Base-by-base conservation (phyloP, 108 stramenopile genomes). In the Nannochloropsis salina region DNA sequence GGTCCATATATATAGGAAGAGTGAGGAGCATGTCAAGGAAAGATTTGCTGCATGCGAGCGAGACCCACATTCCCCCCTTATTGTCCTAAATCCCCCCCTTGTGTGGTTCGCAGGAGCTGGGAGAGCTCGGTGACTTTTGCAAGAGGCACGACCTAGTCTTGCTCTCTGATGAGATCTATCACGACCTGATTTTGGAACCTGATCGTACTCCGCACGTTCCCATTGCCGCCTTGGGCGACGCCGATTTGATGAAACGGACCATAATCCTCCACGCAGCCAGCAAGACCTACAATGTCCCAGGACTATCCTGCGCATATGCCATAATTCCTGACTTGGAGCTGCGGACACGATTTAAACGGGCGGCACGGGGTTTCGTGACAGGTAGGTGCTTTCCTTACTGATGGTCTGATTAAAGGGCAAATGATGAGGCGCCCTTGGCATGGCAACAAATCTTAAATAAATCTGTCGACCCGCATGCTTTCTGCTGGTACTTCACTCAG, bases 281-380 rank as follows among this genome's bases (percentile, higher is more conserved):
- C 84, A 88, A 88, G 88, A 88, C 88, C 3, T 88, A 85, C 82
- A 88, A 88, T 40, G 84, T 83, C 1, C 88, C 88, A 8, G 88
- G 88, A 1, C 84, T 88, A n/a, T 84, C 84, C 9, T 88, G 88
- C 80, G 47, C 81, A 9, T 88, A 88, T 80, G 88, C 88, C 45
- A 51, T 88, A 15, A 88, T 88, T 20, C 84, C 88, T 43, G 79
- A 85, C 84, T 22, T 42, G 6, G 47, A 45, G 81, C 61, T 88
- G 42, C 84, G 88, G 41, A 2, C 47, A 47, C 80, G 84, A 9
- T 88, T 88, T 61, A 51, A 41, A 31, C 47, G 45, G 9, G 88
- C 83, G 8, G 31, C 80, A 40, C 45, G 45, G 86, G 44, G 81
- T 47, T 80, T 82, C 22, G 82, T 42, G 43, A 82, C 42, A 43